A percentile compares a stretch with the other conserved stretches of the same genome.
Conservation (phyloP, 2,329 filamentous ascomycete genomes). For the Lizonia empirigonia region DNA sequence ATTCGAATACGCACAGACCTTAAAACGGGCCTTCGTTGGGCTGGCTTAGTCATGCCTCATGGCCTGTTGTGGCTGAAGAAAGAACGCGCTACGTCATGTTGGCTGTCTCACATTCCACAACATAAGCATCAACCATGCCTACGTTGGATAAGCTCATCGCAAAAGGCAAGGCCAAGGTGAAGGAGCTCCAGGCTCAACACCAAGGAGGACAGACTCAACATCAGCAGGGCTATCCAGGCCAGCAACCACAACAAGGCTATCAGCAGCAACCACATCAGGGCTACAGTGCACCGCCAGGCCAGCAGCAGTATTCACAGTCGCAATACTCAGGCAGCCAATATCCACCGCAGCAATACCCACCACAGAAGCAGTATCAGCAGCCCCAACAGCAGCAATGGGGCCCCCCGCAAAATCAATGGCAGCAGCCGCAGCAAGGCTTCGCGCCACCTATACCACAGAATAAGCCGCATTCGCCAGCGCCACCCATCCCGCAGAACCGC, state of each 20-base stretch:
- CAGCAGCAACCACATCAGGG: constrained; percentile 20
- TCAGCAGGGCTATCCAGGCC: constrained; percentile 28
- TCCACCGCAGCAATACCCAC: constrained; percentile 26
- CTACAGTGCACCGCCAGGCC: constrained; percentile 14
- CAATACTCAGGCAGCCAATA: constrained; percentile 31
- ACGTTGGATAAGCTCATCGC: constrained; percentile 44
- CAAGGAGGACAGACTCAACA: constrained; percentile 30
- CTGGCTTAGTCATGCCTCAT: constrained; percentile 13
- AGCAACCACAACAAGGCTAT: constrained; percentile 25
- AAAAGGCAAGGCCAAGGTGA: constrained; percentile 47
- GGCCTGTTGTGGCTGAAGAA: constrained; percentile 4
- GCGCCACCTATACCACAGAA: constrained; percentile 40
- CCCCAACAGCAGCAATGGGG: constrained; percentile 27
- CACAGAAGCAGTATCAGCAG: constrained; percentile 28
- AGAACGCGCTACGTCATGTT: constrained; percentile 10
- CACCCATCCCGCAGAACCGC: constrained; percentile 37
- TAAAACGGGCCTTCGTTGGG: background rate
- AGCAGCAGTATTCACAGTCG: constrained; percentile 19
- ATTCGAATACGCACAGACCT: too few relatives aligned
- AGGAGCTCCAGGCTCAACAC: constrained; percentile 35
- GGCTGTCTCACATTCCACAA: constrained; percentile 5
- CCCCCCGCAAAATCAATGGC: constrained; percentile 22
- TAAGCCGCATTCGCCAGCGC: constrained; percentile 36
- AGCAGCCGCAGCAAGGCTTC: constrained; percentile 31
- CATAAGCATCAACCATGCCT: constrained; percentile 29